phyloP scores from a whole-genome alignment of 73 alveolate species.

The Tetrahymena elliotti region DNA sequence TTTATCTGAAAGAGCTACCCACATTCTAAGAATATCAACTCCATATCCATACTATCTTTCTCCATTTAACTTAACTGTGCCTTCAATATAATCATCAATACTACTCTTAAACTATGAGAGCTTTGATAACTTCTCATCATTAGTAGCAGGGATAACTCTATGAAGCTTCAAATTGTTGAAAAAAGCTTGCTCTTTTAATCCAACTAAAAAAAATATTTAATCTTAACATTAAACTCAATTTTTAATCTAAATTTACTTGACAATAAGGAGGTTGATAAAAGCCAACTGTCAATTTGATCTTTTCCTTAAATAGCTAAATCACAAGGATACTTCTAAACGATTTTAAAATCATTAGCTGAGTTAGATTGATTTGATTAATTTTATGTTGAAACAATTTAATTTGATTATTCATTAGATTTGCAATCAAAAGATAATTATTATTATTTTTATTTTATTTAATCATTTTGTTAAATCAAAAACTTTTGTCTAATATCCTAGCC shows the following conservation, averaged over 20 bases:
- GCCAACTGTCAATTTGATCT: not conserved
- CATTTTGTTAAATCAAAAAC: not conserved
- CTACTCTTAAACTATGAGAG: not conserved
- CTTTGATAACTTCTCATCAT: not conserved
- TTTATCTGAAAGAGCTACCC: slow-evolving; percentile 40
- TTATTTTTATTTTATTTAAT: not conserved
- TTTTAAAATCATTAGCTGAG: not conserved
- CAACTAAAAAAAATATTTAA: not conserved
- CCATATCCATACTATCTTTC: slow-evolving; percentile 64
- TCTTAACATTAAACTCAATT: no score
- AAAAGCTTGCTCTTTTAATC: not conserved
- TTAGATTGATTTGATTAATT: not conserved
- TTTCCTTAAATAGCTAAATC: not conserved
- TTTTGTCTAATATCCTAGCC: not conserved
- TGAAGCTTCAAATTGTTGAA: not conserved
- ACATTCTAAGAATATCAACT: slow-evolving; percentile 69
- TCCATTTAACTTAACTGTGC: slow-evolving; percentile 47
- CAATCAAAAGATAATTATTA: not conserved
- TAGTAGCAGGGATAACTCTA: not conserved
- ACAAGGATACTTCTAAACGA: not conserved
- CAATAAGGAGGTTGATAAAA: not conserved
- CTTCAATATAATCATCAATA: slow-evolving; percentile 54
- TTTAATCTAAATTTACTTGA: not conserved
- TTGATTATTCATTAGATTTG: not conserved
- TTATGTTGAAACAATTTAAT: not conserved